Evolutionary conservation across 139 green algal genomes (phyloP).

Genomic region (Chlamydomonas sphaeroides): DNA sequence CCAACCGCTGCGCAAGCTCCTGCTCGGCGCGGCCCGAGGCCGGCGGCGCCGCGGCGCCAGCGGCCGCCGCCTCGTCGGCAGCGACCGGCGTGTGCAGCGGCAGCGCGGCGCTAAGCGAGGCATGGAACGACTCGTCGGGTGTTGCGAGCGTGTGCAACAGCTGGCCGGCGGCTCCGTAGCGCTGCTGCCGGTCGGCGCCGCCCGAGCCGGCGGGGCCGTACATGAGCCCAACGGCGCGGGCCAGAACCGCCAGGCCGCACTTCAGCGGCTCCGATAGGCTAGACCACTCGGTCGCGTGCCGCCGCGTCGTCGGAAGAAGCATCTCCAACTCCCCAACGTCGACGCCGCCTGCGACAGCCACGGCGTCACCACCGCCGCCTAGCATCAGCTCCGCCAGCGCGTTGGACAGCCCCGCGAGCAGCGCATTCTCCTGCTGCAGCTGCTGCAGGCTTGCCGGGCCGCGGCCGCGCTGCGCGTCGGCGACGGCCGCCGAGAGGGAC

Average conservation of each 20-base stretch:
- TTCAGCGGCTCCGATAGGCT: conserved; percentile 37
- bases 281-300: conserved; percentile 20
- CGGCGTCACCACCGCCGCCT: neutral
- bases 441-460: conserved; percentile 2
- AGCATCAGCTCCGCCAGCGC: conserved; percentile 7
- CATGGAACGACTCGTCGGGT: neutral
- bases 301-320: neutral
- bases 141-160: conserved; percentile 41
- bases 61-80: neutral
- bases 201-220: neutral
- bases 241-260: conserved; percentile 37
- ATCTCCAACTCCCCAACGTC: neutral
- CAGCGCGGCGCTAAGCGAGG: neutral
- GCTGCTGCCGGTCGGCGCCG: conserved; percentile 9
- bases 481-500: neutral
- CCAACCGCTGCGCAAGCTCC: neutral
- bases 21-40: neutral
- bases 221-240: conserved; percentile 1
- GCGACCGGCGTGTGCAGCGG: neutral
- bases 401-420: conserved; percentile 30
- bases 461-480: conserved; percentile 32
- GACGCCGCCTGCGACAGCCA: neutral
- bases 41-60: neutral
- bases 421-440: conserved; percentile 44
- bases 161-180: conserved; percentile 17